Base-by-base conservation (phyloP, 2,329 filamentous ascomycete species). In the Coleophoma cylindrospora region DNA sequence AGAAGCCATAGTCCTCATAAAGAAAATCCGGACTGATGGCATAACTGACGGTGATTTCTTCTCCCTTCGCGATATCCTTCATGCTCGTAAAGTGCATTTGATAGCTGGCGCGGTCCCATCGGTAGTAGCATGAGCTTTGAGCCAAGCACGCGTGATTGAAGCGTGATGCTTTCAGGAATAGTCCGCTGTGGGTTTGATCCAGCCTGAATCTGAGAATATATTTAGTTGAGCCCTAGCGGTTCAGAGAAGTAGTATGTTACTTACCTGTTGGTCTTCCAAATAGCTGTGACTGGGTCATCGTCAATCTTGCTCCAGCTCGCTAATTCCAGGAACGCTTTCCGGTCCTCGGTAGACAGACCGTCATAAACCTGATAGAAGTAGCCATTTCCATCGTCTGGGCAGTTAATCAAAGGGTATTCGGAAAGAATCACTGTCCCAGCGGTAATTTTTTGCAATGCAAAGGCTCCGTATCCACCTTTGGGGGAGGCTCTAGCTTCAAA, bases 131-230 rank as follows among this genome's bases (percentile, higher is more conserved):
- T 2, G 64, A 55, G 22, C 80, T 59, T 40, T 73, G 61, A 0
- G 70, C 67, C 2, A 56, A 51, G 57, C 80, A 84, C 0, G 78
- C 73, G 58, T 84, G 80, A 59, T 84, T 84, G 64, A 84, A 82
- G 2, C 79, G 70, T 0, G 78, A 74, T 0, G 74, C 76, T 6
- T 77, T 66, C 1, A 74, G 68, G 34, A 47, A 52, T 27, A 27
- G 2, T 10, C 27, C 27, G 9, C 9, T 10, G 27, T 27, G 3
- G 27, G 9, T 27, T 27, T 27, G 7, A 27, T 27, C 27, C 2
- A 27, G 27, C 9, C 27, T 27, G 27, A 27, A 27, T 27, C 27
- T 27, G 9, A 3, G 27, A 10, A 27, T 6, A 2, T 2, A 27
- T 6, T 27, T 27, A 27, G 27, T 27, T 6, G 27, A 27, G 27